Conservation (phyloP, 352 stramenopile species). For the Phytophthora pini region DNA sequence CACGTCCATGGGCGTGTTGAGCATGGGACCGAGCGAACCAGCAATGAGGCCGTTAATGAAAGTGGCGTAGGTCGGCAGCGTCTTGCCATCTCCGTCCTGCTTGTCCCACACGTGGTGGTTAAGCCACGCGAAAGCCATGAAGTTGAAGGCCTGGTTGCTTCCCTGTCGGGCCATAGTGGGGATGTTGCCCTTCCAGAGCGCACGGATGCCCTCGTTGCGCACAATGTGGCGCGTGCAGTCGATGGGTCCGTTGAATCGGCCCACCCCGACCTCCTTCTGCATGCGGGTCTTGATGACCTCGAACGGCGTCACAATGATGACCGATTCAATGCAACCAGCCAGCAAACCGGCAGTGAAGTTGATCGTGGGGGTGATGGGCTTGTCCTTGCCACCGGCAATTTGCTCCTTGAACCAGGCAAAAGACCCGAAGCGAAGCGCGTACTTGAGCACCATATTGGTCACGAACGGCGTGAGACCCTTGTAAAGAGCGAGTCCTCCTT, state of each 20-base stretch:
- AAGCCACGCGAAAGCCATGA: slow-evolving; percentile 93
- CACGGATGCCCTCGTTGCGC: slow-evolving; percentile 92
- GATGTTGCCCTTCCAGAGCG: slow-evolving; percentile 96
- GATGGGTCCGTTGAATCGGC: slow-evolving; percentile 89
- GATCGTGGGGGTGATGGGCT: slow-evolving; percentile 69
- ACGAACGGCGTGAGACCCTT: slow-evolving; percentile 88
- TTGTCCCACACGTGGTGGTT: slow-evolving; percentile 94
- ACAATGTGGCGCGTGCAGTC: slow-evolving; percentile 94
- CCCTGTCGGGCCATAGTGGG: slow-evolving; percentile 97
- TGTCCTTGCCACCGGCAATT: slow-evolving; percentile 75
- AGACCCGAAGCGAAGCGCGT: slow-evolving; percentile 86
- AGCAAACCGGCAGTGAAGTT: slow-evolving; percentile 92
- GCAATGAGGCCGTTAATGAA: slow-evolving; percentile 94
- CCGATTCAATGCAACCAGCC: slow-evolving; percentile 95
- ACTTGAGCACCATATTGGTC: slow-evolving; percentile 92
- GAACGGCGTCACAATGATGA: slow-evolving; percentile 97
- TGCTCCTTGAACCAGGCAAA: slow-evolving; percentile 90
- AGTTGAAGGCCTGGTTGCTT: slow-evolving; percentile 99
- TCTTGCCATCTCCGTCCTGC: slow-evolving; percentile 89
- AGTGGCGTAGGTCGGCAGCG: slow-evolving; percentile 93
- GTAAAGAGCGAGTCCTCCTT: slow-evolving; percentile 80
- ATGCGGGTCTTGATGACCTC: slow-evolving; percentile 99
- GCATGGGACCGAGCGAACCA: slow-evolving; percentile 84
- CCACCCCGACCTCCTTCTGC: slow-evolving; percentile 93
- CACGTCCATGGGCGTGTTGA: slow-evolving; percentile 93